Conservation (phyloP, 225 moss, liverwort and hornwort genomes). For the Antitrichia curtipendula region DNA sequence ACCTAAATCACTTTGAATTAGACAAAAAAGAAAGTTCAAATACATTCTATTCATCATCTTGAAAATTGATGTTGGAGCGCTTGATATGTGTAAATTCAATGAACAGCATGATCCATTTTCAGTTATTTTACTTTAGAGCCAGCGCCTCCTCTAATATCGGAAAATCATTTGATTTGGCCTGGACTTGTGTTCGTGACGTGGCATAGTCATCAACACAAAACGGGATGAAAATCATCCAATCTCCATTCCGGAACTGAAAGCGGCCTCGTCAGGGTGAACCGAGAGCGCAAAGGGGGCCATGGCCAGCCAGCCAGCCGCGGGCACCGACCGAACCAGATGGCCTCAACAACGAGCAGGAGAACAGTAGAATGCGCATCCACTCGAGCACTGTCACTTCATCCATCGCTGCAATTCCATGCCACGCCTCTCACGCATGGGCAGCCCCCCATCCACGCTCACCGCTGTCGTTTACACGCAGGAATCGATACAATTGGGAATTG, state of each 20-base stretch:
- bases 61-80: rapidly evolving
- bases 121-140: neutral
- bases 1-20: neutral
- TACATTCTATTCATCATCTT: neutral
- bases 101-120: neutral
- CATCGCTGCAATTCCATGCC: neutral
- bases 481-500: neutral
- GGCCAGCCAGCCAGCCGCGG: neutral
- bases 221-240: neutral
- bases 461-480: neutral
- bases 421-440: neutral
- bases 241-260: too few relatives aligned
- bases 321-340: neutral
- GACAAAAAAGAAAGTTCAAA: neutral
- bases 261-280: neutral
- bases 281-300: neutral
- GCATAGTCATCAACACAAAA: neutral
- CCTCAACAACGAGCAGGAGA: neutral
- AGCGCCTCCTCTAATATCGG: neutral
- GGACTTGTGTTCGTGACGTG: neutral
- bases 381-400: neutral
- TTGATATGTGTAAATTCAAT: too few relatives aligned
- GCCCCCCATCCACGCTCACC: too few relatives aligned
- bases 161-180: neutral
- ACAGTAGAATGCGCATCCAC: neutral